Evolutionary conservation across 257 asterid genomes (phyloP).

Genomic region (Ehretia macrophylla): DNA sequence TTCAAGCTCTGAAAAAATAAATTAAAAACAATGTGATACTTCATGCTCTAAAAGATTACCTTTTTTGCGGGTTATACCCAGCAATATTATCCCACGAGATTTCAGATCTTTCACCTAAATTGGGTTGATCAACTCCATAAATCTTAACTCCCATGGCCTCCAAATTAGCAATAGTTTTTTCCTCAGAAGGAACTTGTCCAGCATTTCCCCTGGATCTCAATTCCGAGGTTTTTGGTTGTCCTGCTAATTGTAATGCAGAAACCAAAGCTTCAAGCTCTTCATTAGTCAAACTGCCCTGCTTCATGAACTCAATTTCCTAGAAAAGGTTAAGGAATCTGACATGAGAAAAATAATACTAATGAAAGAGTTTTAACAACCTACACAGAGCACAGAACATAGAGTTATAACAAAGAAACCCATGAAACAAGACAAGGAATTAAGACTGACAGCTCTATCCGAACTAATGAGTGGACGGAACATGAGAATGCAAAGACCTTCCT

Average conservation of each 20-base stretch:
- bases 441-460: constrained; percentile 76
- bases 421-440: constrained; percentile 14
- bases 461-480: constrained; percentile 81
- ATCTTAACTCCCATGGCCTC: constrained; percentile 86
- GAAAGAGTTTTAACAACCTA: not conserved
- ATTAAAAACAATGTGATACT: not conserved
- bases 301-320: constrained; percentile 93
- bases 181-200: constrained; percentile 31
- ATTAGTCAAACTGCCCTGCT: constrained; percentile 63
- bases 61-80: constrained; percentile 78
- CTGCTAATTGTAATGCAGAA: constrained; percentile 57
- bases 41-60: constrained; percentile 45
- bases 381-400: constrained; percentile 1
- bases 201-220: constrained; percentile 38
- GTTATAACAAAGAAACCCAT: not conserved
- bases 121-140: constrained; percentile 59
- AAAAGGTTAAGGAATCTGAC: constrained; percentile 12
- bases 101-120: constrained; percentile 38
- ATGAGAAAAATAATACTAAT: not conserved
- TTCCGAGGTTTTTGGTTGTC: constrained; percentile 46
- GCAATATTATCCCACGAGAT: constrained; percentile 95
- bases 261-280: constrained; percentile 89
- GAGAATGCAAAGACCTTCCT: constrained; percentile 67
- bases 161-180: constrained; percentile 59
- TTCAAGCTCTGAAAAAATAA: not conserved